These are phyloP conservation scores for Sphaerobolus stellatus DNA, from an alignment of 1,284 basidiomycete genomes.

Conservation along the genomic window DNA sequence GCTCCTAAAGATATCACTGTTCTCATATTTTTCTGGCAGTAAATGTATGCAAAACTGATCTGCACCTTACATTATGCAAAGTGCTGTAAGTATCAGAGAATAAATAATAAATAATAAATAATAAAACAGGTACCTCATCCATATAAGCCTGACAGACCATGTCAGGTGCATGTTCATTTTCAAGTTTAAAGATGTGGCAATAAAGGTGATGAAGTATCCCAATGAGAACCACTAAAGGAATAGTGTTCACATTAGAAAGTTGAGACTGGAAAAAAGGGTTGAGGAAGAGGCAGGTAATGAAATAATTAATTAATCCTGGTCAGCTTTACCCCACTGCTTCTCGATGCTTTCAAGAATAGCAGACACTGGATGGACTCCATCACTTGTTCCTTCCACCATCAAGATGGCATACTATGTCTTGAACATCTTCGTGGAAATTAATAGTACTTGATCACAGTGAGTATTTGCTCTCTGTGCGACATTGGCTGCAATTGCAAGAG, in stretches of 20 bases:
- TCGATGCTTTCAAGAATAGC: conserved; percentile 40
- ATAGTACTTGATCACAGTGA: too few species aligned
- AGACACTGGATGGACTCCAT: too few species aligned
- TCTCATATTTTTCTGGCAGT: too few species aligned
- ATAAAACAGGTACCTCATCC: background rate
- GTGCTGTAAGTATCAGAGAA: too few species aligned
- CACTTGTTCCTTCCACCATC: too few species aligned
- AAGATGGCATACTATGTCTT: too few species aligned
- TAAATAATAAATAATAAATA: background rate
- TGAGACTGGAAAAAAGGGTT: conserved; percentile 26
- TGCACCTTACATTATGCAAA: too few species aligned
- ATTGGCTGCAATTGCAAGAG: too few species aligned
- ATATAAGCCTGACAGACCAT: background rate
- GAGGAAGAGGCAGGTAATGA: conserved; percentile 38
- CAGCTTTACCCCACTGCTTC: conserved; percentile 38
- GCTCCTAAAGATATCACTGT: too few species aligned
- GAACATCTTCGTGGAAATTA: too few species aligned
- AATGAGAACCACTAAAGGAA: background rate
- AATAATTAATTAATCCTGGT: conserved; percentile 46
- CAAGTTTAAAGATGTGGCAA: background rate
- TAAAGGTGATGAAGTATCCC: background rate
- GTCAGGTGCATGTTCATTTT: background rate
- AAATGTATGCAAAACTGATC: too few species aligned
- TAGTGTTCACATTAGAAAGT: background rate
- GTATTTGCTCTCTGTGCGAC: too few species aligned